Conservation (phyloP, 768 basidiomycete species). For the Calocera viscosa region DNA sequence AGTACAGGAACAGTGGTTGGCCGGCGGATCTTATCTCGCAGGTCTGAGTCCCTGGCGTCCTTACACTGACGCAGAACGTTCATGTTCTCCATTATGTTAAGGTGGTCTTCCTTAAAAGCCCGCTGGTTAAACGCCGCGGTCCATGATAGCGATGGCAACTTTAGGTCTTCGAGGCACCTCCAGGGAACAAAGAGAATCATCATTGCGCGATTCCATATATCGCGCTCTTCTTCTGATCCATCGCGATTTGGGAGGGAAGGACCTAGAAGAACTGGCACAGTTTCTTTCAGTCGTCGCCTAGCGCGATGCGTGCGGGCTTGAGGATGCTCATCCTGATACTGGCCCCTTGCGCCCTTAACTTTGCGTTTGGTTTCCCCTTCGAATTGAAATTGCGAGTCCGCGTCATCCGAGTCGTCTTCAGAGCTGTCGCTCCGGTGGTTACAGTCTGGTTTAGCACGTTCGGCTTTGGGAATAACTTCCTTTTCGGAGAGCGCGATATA, state of each 20-base stretch:
- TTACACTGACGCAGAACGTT: slow-evolving; percentile 33
- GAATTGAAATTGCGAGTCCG: too few species aligned
- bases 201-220: slow-evolving; percentile 29
- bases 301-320: slow-evolving; percentile 20
- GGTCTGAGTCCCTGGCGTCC: slow-evolving; percentile 28
- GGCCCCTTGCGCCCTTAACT: too few species aligned
- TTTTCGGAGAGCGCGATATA: slow-evolving; percentile 21
- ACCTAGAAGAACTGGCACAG: slow-evolving; percentile 30
- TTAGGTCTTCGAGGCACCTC: slow-evolving; percentile 24
- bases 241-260: slow-evolving; percentile 27
- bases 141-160: slow-evolving; percentile 21
- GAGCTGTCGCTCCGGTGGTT: too few species aligned
- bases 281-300: background rate
- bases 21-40: slow-evolving; percentile 12
- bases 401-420: too few species aligned
- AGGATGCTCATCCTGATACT: slow-evolving; percentile 15
- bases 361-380: too few species aligned
- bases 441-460: background rate
- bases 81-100: slow-evolving; percentile 30
- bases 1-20: too few species aligned
- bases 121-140: slow-evolving; percentile 22
- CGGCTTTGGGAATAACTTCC: slow-evolving; percentile 9
- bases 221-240: slow-evolving; percentile 9
- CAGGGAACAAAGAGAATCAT: slow-evolving; percentile 36
- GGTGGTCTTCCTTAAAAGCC: slow-evolving; percentile 8